Base-by-base conservation (phyloP, 1,139 yeast species). In the Debaryomyces robertsiae region DNA sequence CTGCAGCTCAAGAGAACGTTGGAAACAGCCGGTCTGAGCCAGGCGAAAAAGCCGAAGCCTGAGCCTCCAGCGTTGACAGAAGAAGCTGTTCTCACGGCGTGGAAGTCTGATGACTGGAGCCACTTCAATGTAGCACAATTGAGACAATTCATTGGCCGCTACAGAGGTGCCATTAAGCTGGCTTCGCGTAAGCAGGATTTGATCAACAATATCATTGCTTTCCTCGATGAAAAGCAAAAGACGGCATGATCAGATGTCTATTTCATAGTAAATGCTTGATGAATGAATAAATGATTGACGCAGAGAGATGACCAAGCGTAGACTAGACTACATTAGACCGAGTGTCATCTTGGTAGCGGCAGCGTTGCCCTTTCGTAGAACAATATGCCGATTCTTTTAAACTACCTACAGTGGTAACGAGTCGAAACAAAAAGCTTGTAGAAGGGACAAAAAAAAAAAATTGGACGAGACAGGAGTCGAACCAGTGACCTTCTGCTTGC, bases 401-500 rank as follows among this genome's bases (percentile, higher is more conserved):
- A n/a, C n/a, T n/a, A n/a, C n/a, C n/a, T n/a, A n/a, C n/a, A n/a
- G n/a, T n/a, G n/a, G n/a, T n/a, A n/a, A n/a, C n/a, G n/a, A n/a
- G n/a, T n/a, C n/a, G n/a, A n/a, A n/a, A n/a, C n/a, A n/a, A n/a
- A n/a, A n/a, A n/a, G n/a, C n/a, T n/a, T n/a, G 32, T 9, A 15
- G 10, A 4, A 3, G 32, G 9, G 16, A 7, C 11, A 28, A 22
- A 37, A 52, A 52, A 57, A 58, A 61, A 55, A 46, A 38, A 46
- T 48, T 77, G 81, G 81, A 75, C 80, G 79, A 75, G 81, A 73
- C 75, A 71, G 81, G 82, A 76, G 61, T 77, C 81, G 82, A 77
- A 77, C 81, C 81, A 68, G 68, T 73, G 82, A 76, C 82, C 82
- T 77, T 70, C 66, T 67, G 75, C 82, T 71, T 77, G 82, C 82